Evolutionary conservation across 495 filamentous ascomycete species (phyloP), one percentile per base, ranked within the genome.

Genomic region (Aspergillus leporis): DNA sequence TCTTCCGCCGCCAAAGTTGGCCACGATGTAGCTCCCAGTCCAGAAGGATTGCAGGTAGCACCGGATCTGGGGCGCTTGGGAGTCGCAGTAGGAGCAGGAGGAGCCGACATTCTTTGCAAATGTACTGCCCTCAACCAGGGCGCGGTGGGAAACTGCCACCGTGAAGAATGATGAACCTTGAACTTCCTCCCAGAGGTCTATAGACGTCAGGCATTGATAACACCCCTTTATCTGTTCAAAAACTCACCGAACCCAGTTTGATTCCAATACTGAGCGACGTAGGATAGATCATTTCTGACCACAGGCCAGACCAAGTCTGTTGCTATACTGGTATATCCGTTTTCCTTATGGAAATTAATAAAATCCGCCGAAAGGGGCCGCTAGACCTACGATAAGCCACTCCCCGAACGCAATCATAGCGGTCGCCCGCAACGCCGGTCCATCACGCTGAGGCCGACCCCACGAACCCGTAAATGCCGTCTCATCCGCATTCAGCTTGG

Each of bases 251-350:
- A 77, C n/a, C 60, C 64, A 4, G 68, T 70, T 23, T 62, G 34
- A 28, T 76, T 76, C 88, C 89, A 93, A 73, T 91, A 87, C 65
- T 90, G 83, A 12, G 83, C 78, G 4, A 89, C 82, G 66, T 90
- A 90, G 40, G 79, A 72, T 31, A 85, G 61, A 57, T 85, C 83
- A 57, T 85, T 83, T 25, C 73, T 68, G 40, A 85, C 77, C 50
- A 85, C 74, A 0, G 83, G 81, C 81, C 81, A 83, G 48, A 80
- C 66, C 10, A 75, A 66, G 10, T 63, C 55, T 13, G 69, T 54
- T 16, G 69, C 80, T 6, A 65, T 70, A 5, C 58, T 46, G 21
- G 58, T 68, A 56, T 81, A 74, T 12, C 81, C 80, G 63, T 85
- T 68, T 18, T 51, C 50, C 64, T 66, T 50, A 9, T 22, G 0